Percentiles rank a stretch among this genome's conserved stretches.
Evolutionary conservation across 495 filamentous ascomycete species (phyloP).

Genomic region (Parathielavia hyrcaniae): DNA sequence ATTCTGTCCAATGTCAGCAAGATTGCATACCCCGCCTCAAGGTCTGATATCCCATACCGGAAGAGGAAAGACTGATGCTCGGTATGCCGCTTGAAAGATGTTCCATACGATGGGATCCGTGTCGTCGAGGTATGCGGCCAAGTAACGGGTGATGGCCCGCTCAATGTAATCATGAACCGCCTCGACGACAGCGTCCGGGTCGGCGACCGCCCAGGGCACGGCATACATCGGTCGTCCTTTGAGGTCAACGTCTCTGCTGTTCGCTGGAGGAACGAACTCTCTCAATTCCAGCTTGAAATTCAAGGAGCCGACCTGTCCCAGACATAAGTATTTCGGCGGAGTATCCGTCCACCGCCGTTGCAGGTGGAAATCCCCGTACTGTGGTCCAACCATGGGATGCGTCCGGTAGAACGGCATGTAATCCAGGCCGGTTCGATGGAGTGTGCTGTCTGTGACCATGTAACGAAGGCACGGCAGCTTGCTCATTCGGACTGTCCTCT

Average conservation of each 20-base stretch:
- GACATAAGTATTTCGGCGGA: slow-evolving; percentile 24
- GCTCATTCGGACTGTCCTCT: slow-evolving; percentile 30
- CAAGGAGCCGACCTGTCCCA: slow-evolving; percentile 27
- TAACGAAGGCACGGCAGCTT: slow-evolving; percentile 38
- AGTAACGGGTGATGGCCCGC: slow-evolving; percentile 24
- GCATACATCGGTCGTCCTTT: slow-evolving; percentile 36
- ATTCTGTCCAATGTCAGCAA: slow-evolving; percentile 25
- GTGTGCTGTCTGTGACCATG: slow-evolving; percentile 36
- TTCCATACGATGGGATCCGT: slow-evolving; percentile 32
- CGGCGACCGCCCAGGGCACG: slow-evolving; percentile 35
- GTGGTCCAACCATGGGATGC: slow-evolving; percentile 34
- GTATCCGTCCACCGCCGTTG: slow-evolving; percentile 27
- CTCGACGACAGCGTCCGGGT: slow-evolving; percentile 30
- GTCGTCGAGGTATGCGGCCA: slow-evolving; percentile 33
- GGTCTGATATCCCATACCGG: slow-evolving; percentile 23
- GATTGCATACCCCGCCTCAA: neutral
- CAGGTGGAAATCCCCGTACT: slow-evolving; percentile 38
- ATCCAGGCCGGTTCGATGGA: slow-evolving; percentile 33
- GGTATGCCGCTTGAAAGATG: slow-evolving; percentile 33
- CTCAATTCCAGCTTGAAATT: slow-evolving; percentile 28
- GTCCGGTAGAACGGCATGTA: slow-evolving; percentile 31
- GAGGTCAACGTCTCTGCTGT: slow-evolving; percentile 24
- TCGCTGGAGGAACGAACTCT: slow-evolving; percentile 31
- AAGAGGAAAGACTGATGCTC: slow-evolving; percentile 30
- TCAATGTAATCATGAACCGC: slow-evolving; percentile 33